Conservation (phyloP, 805 yeast genomes). For the Lipomyces sp. region DNA sequence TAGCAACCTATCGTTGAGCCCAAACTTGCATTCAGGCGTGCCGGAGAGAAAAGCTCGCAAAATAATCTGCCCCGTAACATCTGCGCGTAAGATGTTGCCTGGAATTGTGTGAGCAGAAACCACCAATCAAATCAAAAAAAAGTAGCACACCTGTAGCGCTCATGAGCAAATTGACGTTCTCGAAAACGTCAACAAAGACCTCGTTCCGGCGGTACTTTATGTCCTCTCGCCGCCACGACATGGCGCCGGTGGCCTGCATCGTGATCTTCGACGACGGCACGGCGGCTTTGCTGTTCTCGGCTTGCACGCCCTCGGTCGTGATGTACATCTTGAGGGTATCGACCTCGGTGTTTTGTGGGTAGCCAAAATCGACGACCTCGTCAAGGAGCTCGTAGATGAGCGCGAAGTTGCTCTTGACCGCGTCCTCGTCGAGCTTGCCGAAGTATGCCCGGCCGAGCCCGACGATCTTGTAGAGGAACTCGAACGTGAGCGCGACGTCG, state of each 20-base stretch:
- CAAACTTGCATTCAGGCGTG: conserved; percentile 78
- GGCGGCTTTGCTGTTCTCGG: conserved; percentile 24
- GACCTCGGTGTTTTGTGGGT: conserved; percentile 63
- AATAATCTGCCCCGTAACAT: conserved; percentile 71
- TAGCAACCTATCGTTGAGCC: conserved; percentile 56
- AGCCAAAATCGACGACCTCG: conserved; percentile 73
- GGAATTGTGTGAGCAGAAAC: background rate
- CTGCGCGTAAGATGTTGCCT: conserved; percentile 57
- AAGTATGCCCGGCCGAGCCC: conserved; percentile 49
- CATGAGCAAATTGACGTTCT: conserved; percentile 67
- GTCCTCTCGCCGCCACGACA: conserved; percentile 70
- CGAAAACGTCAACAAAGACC: conserved; percentile 70
- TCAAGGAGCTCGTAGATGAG: conserved; percentile 73
- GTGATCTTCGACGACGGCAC: conserved; percentile 33
- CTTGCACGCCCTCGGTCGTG: conserved; percentile 36
- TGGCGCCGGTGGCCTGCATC: conserved; percentile 41
- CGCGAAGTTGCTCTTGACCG: conserved; percentile 63
- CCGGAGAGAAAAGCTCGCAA: conserved; percentile 75
- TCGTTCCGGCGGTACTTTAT: conserved; percentile 80
- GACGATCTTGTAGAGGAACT: conserved; percentile 66
- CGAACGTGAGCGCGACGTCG: conserved; percentile 77
- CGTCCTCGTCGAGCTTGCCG: conserved; percentile 45
- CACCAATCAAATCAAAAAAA: background rate
- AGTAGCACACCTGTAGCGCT: conserved; percentile 50
- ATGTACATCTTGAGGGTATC: conserved; percentile 42